Evolutionary conservation across 208 protist genomes (phyloP), one percentile per base, ranked within the genome.

Genomic region (Crithidia bombi): DNA sequence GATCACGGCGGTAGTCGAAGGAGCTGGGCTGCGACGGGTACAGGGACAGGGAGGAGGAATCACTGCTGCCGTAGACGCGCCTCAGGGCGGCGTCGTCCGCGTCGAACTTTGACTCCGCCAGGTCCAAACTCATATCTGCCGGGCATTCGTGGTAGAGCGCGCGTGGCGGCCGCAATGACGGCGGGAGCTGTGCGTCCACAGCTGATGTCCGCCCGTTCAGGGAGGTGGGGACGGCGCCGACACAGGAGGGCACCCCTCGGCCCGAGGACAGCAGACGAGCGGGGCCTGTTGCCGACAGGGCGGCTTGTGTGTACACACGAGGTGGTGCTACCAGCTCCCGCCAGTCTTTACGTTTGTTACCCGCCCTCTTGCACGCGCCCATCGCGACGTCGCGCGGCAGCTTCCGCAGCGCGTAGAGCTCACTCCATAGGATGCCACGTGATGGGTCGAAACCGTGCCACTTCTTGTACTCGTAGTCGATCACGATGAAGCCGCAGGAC

Each of bases 391-490:
- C 36, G 5, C 19, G 59, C 6, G 35, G 33, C 1, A 33, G 47
- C 35, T 81, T 87, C 26, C 71, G 66, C 19, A 87, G 19, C 64
- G 87, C 69, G 70, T 78, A 89, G 12, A 83, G 59, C 26, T 87
- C 84, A 14, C 77, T 75, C 85, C 87, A 95, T 28, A 95, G 68
- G 12, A 92, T 78, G 5, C 86, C 89, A 9, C 89, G 85, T 0
- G 78, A 55, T 1, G 86, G 84, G 62, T 95, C 89, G 44, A 84
- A 91, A 36, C 86, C 77, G 36, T 56, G 67, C 54, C 55, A 50
- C 35, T 59, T 59, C 78, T 92, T 95, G 67, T 92, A 95, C 23
- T 77, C 73, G 69, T 95, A 92, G 49, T 95, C 89, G 32, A 55
- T n/a, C 0, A 62, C 21, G 1, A 92, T 65, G 55, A 92, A 91